A percentile compares a stretch with the other conserved stretches of the same genome.
Conservation (phyloP, 2,329 filamentous ascomycete species). For the Diaporthe citri region DNA sequence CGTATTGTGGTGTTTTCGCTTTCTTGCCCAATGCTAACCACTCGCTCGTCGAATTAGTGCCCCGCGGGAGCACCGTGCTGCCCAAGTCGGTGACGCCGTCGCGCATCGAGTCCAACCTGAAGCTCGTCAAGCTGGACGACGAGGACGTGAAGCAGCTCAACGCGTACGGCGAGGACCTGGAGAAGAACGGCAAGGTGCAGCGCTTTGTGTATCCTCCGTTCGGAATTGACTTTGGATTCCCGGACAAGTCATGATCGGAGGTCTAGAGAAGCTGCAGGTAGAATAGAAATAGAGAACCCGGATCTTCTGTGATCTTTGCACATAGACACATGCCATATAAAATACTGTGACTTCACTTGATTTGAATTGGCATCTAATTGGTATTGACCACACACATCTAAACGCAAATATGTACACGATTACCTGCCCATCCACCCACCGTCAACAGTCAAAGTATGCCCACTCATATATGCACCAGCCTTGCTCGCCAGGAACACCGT, state of each 20-base stretch:
- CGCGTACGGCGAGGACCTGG: slow-evolving; percentile 66
- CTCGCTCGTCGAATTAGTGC: slow-evolving; percentile 59
- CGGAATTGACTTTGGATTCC: slow-evolving; percentile 77
- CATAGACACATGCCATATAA: background rate
- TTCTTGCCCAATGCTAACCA: background rate
- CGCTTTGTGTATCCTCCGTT: slow-evolving; percentile 79
- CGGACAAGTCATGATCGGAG: slow-evolving; percentile 65
- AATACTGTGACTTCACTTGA: background rate
- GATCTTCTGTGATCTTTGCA: background rate
- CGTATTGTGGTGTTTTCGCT: background rate
- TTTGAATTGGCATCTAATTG: background rate
- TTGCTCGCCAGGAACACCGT: slow-evolving; percentile 82
- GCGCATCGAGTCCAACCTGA: slow-evolving; percentile 78
- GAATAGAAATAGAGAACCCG: background rate
- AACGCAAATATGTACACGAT: background rate
- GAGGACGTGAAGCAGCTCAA: slow-evolving; percentile 71
- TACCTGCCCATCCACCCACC: slow-evolving; percentile 94
- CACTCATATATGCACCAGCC: slow-evolving; percentile 85
- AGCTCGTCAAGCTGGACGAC: slow-evolving; percentile 73
- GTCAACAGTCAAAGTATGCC: slow-evolving; percentile 86
- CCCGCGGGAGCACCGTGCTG: slow-evolving; percentile 77
- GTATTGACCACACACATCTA: background rate
- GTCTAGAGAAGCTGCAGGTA: background rate
- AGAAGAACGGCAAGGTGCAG: slow-evolving; percentile 64
- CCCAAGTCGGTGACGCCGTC: slow-evolving; percentile 78